These are phyloP conservation scores for Trichoderma endophyticum DNA, from an alignment of 2,329 filamentous ascomycete genomes.

Conservation along the genomic window DNA sequence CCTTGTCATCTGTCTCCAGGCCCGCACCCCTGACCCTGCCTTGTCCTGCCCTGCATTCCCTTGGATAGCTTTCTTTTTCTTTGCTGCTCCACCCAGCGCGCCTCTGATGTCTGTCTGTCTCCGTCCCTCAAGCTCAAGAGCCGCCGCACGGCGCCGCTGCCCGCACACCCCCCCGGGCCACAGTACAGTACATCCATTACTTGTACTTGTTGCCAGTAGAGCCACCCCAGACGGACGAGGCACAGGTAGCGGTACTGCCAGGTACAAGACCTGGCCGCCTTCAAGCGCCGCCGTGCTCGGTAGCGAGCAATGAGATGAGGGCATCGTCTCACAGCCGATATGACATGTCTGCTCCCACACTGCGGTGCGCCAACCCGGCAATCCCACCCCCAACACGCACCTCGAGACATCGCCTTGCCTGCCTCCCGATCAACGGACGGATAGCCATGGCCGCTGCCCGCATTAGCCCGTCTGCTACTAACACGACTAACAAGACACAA, in stretches of 20 bases:
- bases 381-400: conserved; percentile 16
- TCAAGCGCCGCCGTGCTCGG: not conserved
- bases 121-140: not conserved
- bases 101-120: not conserved
- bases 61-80: not conserved
- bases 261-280: not conserved
- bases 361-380: conserved; percentile 19
- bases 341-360: conserved; percentile 35
- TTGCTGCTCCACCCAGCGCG: conserved; percentile 6
- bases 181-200: not conserved
- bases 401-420: conserved; percentile 27
- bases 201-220: not conserved
- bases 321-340: conserved; percentile 32
- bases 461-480: conserved; percentile 13
- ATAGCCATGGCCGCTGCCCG: conserved; percentile 16
- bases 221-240: not conserved
- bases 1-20: conserved; percentile 4
- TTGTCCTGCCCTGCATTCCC: conserved; percentile 7
- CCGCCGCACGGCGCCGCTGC: conserved; percentile 5
- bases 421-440: conserved; percentile 28
- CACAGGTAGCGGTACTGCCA: not conserved
- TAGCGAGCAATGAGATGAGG: not conserved
- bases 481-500: not conserved
- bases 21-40: not conserved
- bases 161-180: conserved; percentile 10